Evolutionary conservation across 441 rosid genomes (phyloP).

Genomic region (Eutrema salsugineum): DNA sequence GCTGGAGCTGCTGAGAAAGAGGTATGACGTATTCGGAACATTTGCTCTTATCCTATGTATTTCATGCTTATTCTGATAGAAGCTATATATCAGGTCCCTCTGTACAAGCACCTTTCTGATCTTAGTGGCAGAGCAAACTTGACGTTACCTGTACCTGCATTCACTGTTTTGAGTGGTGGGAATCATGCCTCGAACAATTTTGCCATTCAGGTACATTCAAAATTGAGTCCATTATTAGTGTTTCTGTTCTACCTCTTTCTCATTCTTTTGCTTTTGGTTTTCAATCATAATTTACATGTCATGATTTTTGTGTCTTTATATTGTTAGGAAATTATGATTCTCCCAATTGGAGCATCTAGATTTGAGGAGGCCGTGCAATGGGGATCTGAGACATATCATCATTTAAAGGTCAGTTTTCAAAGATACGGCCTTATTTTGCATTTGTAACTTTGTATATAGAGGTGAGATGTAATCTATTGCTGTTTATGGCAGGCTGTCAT

Average conservation of each 20-base stretch:
- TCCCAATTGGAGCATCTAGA: conserved; percentile 87
- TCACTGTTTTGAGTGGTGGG: conserved; percentile 94
- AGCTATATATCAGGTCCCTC: conserved; percentile 61
- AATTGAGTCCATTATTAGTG: not conserved
- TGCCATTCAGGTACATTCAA: conserved; percentile 67
- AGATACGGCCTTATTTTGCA: conserved; percentile 1
- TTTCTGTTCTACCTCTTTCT: conserved; percentile 6
- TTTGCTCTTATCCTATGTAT: not conserved
- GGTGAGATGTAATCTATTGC: conserved; percentile 20
- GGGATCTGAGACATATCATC: conserved; percentile 96
- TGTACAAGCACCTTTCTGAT: conserved; percentile 86
- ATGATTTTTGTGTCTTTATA: not conserved
- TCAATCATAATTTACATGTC: not conserved
- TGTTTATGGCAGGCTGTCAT: conserved; percentile 75
- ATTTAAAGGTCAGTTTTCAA: conserved; percentile 67
- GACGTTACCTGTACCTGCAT: conserved; percentile 91
- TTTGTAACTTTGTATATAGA: not conserved
- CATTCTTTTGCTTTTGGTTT: not conserved
- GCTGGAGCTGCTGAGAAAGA: conserved; percentile 99
- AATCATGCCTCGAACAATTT: conserved; percentile 80
- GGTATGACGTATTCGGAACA: conserved; percentile 35
- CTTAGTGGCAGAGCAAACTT: conserved; percentile 65
- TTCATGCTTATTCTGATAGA: conserved; percentile 5
- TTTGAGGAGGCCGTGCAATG: conserved; percentile 95
- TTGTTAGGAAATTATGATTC: conserved; percentile 83